Evolutionary conservation across 163 green algal species (phyloP), one percentile per base, ranked within the genome.

Genomic region (Volvox carteri): DNA sequence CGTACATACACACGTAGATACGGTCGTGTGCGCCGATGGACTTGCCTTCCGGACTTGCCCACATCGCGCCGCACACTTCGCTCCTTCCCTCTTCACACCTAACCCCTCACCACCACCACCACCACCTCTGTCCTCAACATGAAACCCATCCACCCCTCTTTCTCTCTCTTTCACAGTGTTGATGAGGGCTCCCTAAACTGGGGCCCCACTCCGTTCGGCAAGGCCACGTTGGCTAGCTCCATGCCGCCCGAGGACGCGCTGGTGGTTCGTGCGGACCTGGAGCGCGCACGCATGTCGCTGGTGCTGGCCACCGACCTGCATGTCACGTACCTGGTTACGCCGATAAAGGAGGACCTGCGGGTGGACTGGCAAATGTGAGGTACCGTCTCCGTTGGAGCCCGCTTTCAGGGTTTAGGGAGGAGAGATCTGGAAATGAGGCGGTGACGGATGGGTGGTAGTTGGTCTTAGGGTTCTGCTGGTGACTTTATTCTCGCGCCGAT

Each of bases 281-380:
- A 90, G 39, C 87, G 75, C 1, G 95, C 97, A 0, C 84, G 92
- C 18, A 74, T 95, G 83, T 88, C 85, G 2, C 94, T 98, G 68
- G 94, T 98, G 37, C 75, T 99, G 91, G 84, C 92, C 48, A 96
- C 92, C 2, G 97, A 99, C 90, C 93, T 99, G 65, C 97, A 99
- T 93, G 92, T 99, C 30, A 95, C 96, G 25, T 99, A 96, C 93
- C 93, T 99, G 54, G 94, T 98, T 42, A 96, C 95, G 19, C 95
- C 96, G 30, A 60, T 94, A 2, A 90, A 79, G 18, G 50, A 89
- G 74, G 90, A 95, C 14, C 16, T 86, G 74, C 58, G 88, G 33
- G 78, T 78, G 35, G 73, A 93, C 89, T 94, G 91, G 91, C 68
- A 86, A 48, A 90, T 72, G 89, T 92, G 65, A 67, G 83, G 30